Evolutionary conservation across 2,329 filamentous ascomycete genomes (phyloP).

Genomic region (Sclerotinia spermophila): DNA sequence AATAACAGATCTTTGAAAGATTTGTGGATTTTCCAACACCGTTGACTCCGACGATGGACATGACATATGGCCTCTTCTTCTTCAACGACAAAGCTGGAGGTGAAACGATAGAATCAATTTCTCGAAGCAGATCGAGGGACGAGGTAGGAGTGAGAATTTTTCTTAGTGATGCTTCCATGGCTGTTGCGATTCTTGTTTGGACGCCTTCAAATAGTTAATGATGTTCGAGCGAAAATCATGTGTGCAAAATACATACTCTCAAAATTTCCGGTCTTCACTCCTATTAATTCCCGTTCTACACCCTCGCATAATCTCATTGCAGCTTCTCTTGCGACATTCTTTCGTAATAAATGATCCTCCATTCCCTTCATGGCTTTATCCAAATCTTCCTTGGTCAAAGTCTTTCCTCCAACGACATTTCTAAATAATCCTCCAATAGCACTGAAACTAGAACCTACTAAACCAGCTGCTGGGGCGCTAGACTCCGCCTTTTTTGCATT

Average conservation of each 20-base stretch:
- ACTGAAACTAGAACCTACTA: conserved; percentile 76
- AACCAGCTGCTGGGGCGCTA: conserved; percentile 49
- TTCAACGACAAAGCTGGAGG: conserved; percentile 61
- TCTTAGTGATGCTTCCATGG: conserved; percentile 87
- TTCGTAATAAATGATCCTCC: conserved; percentile 90
- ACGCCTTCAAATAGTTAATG: conserved; percentile 50
- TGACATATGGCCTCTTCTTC: conserved; percentile 80
- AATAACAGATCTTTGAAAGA: conserved; percentile 96
- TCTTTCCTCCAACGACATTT: conserved; percentile 93
- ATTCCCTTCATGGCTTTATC: conserved; percentile 92
- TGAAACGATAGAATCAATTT: conserved; percentile 76
- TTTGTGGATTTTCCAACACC: conserved; percentile 98
- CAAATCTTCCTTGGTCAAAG: conserved; percentile 81
- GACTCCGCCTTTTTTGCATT: conserved; percentile 57
- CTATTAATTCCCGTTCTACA: conserved; percentile 84
- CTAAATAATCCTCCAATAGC: conserved; percentile 86
- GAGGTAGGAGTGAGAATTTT: conserved; percentile 96
- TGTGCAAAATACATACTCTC: conserved; percentile 53
- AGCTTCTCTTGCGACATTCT: conserved; percentile 95
- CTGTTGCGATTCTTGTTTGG: conserved; percentile 75
- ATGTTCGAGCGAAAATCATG: background rate
- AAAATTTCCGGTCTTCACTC: conserved; percentile 88
- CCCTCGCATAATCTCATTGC: conserved; percentile 87
- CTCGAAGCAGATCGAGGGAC: conserved; percentile 88
- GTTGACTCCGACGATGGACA: conserved; percentile 97